Percentiles rank a stretch among this genome's conserved stretches.
These are phyloP conservation scores for Tuber aestivum DNA, from an alignment of 495 filamentous ascomycete species.

Conservation along the genomic window DNA sequence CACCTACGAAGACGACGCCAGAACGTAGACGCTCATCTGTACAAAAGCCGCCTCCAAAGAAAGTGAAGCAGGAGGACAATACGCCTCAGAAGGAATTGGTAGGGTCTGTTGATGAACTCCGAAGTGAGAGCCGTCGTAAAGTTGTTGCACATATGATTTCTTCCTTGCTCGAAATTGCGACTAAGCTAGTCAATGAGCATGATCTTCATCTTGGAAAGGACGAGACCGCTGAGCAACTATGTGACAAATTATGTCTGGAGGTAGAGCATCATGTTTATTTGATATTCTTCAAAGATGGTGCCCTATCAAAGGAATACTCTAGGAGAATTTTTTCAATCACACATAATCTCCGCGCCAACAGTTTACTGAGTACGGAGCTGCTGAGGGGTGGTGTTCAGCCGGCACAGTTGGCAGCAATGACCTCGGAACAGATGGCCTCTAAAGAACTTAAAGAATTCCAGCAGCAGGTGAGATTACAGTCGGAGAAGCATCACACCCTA, in stretches of 20 bases:
- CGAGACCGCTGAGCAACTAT: constrained; percentile 51
- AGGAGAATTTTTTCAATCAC: constrained; percentile 59
- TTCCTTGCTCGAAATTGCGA: constrained; percentile 43
- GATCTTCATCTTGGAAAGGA: constrained; percentile 53
- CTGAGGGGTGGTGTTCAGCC: constrained; percentile 64
- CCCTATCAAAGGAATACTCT: constrained; percentile 49
- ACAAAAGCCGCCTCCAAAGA: constrained; percentile 30
- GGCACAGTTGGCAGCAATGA: constrained; percentile 72
- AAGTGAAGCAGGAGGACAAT: constrained; percentile 35
- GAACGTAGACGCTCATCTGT: constrained; percentile 27
- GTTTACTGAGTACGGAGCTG: constrained; percentile 67
- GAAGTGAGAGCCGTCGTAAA: constrained; percentile 39
- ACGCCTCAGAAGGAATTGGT: constrained; percentile 41
- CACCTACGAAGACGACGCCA: constrained; percentile 34
- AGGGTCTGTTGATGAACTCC: constrained; percentile 32
- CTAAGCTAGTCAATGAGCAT: constrained; percentile 52
- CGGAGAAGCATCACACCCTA: constrained; percentile 81
- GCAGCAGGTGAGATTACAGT: constrained; percentile 59
- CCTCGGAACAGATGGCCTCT: constrained; percentile 78
- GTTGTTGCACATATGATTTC: constrained; percentile 34
- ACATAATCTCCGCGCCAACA: constrained; percentile 81
- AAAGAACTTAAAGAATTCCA: constrained; percentile 77
- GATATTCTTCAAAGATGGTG: constrained; percentile 48
- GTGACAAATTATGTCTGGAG: constrained; percentile 56
- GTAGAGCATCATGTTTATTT: constrained; percentile 68